A percentile compares a stretch with the other conserved stretches of the same genome.
phyloP scores from a whole-genome alignment of 179 eudicot species.

The Carnegiea gigantea region DNA sequence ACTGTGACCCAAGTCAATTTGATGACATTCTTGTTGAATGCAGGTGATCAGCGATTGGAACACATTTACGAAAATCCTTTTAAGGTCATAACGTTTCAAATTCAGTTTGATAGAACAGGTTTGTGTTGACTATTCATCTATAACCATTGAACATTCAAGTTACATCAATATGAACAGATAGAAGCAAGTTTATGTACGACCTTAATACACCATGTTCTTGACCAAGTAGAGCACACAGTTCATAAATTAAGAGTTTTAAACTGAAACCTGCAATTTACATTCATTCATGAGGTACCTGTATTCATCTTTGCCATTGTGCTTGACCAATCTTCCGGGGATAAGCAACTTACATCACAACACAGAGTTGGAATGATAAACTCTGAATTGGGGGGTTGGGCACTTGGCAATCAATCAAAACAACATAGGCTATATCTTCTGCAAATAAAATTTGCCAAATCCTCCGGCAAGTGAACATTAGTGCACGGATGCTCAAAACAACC shows the following conservation, averaged over 20 bases:
- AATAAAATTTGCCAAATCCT: too few species aligned
- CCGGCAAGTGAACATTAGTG: too few species aligned
- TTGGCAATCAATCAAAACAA: too few species aligned
- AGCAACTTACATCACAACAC: not conserved
- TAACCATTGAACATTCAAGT: not conserved
- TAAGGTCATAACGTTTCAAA: not conserved
- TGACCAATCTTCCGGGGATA: constrained; percentile 39
- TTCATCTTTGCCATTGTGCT: constrained; percentile 52
- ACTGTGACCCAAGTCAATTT: not conserved
- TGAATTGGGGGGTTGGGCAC: too few species aligned
- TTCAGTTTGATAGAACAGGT: too few species aligned
- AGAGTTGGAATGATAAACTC: too few species aligned
- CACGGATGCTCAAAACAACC: too few species aligned
- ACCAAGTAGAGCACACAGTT: constrained; percentile 22
- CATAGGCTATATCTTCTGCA: too few species aligned
- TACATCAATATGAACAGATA: not conserved
- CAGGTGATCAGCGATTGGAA: not conserved
- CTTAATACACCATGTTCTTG: constrained; percentile 12
- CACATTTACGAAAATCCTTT: not conserved
- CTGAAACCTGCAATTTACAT: constrained; percentile 33
- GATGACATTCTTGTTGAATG: not conserved
- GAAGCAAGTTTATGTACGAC: constrained; percentile 24
- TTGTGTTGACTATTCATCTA: not conserved
- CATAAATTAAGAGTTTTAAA: constrained; percentile 21
- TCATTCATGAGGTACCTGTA: constrained; percentile 22